phyloP scores from a whole-genome alignment of 148 eudicot genomes.

The Nyssa sinensis region DNA sequence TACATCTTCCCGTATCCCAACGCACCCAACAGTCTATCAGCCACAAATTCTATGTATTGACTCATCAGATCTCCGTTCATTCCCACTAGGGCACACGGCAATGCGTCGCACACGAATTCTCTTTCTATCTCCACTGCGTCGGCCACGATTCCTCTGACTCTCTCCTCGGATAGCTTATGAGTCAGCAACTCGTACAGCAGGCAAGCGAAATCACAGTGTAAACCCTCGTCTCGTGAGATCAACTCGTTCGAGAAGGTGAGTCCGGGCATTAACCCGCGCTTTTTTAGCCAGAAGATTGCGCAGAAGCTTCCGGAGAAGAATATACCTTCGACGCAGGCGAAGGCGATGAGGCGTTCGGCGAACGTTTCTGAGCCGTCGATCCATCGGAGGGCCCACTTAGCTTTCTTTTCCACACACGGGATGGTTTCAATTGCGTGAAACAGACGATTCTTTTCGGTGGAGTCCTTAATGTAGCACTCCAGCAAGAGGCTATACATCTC shows the following conservation, averaged over 20 bases:
- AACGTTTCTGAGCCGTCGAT: constrained; percentile 22
- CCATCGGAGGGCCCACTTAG: constrained; percentile 29
- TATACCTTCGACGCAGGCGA: constrained; percentile 28
- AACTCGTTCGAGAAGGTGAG: constrained; percentile 27
- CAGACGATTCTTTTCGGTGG: constrained; percentile 20
- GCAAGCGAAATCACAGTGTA: constrained; percentile 33
- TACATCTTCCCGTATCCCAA: constrained; percentile 21
- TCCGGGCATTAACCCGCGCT: constrained; percentile 27
- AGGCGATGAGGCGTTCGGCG: constrained; percentile 25
- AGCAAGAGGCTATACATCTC: constrained; percentile 58
- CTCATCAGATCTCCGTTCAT: constrained; percentile 31
- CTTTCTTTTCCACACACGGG: constrained; percentile 25
- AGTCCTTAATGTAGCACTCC: constrained; percentile 52
- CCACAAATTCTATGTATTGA: constrained; percentile 24
- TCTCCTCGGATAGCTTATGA: constrained; percentile 22
- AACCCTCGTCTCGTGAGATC: constrained; percentile 27
- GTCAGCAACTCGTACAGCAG: constrained; percentile 23
- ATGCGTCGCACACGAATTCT: constrained; percentile 29
- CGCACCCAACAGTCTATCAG: constrained; percentile 24
- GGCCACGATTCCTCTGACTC: constrained; percentile 16
- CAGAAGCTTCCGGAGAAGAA: constrained; percentile 31
- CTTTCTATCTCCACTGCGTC: constrained; percentile 27
- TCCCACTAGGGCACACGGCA: constrained; percentile 29
- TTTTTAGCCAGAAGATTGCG: constrained; percentile 29
- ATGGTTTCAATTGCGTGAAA: constrained; percentile 22